Evolutionary conservation across 2,329 filamentous ascomycete genomes (phyloP).

Genomic region (Xylariaceae sp.): DNA sequence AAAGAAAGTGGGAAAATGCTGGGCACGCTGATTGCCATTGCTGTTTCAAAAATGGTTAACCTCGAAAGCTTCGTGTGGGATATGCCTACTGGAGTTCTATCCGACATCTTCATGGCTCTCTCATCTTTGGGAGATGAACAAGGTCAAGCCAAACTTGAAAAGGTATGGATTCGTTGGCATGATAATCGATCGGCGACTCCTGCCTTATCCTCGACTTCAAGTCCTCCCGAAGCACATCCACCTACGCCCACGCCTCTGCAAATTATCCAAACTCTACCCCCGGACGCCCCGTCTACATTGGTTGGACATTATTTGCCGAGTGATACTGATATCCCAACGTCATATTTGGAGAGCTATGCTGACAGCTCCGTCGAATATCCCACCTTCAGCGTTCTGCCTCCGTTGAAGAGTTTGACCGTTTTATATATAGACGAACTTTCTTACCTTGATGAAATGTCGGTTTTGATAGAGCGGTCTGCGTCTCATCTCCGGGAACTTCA

Average conservation of each 20-base stretch:
- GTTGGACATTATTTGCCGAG: constrained; percentile 26
- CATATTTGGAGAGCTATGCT: constrained; percentile 42
- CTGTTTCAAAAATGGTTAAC: constrained; percentile 74
- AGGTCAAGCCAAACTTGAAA: constrained; percentile 60
- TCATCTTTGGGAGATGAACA: constrained; percentile 62
- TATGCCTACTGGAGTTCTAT: constrained; percentile 78
- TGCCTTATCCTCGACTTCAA: constrained; percentile 32
- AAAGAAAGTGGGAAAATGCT: constrained; percentile 86
- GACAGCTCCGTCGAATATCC: constrained; percentile 66
- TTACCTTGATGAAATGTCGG: constrained; percentile 76
- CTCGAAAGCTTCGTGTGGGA: constrained; percentile 82
- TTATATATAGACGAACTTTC: constrained; percentile 77
- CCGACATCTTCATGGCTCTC: constrained; percentile 75
- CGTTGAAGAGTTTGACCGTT: constrained; percentile 68
- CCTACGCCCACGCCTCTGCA: constrained; percentile 20
- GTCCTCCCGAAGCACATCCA: constrained; percentile 16
- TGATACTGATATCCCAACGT: constrained; percentile 28
- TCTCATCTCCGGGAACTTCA: constrained; percentile 63
- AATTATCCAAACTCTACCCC: constrained; percentile 18
- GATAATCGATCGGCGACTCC: constrained; percentile 55
- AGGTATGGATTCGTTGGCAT: constrained; percentile 78
- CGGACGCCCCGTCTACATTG: constrained; percentile 14
- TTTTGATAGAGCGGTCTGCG: constrained; percentile 66
- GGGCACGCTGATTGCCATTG: constrained; percentile 73
- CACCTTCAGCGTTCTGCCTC: constrained; percentile 71